Evolutionary conservation across 371 early-diverging fungal genomes (phyloP), one percentile per base, ranked within the genome.

Genomic region (Circinella minor): DNA sequence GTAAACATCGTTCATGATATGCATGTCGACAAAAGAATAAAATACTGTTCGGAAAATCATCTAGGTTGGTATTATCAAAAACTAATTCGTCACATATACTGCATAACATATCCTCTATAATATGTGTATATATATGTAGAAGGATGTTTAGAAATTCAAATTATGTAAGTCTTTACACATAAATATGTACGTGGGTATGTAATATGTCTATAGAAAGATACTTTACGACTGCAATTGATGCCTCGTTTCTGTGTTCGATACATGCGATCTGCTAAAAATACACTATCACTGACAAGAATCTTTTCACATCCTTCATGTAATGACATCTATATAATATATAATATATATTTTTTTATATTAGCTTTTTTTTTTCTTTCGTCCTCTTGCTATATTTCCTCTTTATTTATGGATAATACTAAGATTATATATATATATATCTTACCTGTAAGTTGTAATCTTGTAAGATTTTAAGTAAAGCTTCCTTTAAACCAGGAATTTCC

Each of bases 391-490:
- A 0, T 47, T 39, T 17, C 15, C 46, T 17, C 3, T 36, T 63
- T 27, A 27, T 27, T 27, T 27, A 27, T 27, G 27, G 2, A 27
- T 27, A 27, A 27, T 27, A 27, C 27, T 27, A 43, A 43, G 43
- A 43, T 39, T 4, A 43, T 43, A 11, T 0, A 43, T 43, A 43
- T 43, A 11, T 43, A 9, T 43, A 9, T 9, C 3, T 43, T 61
- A 93, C 91, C 76, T 97, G 97, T n/a, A 96, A 83, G 49, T 93
- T 91, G 67, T 90, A 94, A 73, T 97, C 98, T 61, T 93, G 90
- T 70, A 97, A 79, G 55, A 98, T 93, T 67, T 93, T 92, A 4
- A 95, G 85, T 59, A 98, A 75, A 0, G 95, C 90, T 1, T 84
- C 80, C 47, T 93, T 92, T 5, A 98, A 81, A 7, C 91, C 95